A percentile compares a stretch with the other conserved stretches of the same genome.
These are phyloP conservation scores for Venturia pyrina DNA, from an alignment of 2,329 filamentous ascomycete species.

Conservation along the genomic window DNA sequence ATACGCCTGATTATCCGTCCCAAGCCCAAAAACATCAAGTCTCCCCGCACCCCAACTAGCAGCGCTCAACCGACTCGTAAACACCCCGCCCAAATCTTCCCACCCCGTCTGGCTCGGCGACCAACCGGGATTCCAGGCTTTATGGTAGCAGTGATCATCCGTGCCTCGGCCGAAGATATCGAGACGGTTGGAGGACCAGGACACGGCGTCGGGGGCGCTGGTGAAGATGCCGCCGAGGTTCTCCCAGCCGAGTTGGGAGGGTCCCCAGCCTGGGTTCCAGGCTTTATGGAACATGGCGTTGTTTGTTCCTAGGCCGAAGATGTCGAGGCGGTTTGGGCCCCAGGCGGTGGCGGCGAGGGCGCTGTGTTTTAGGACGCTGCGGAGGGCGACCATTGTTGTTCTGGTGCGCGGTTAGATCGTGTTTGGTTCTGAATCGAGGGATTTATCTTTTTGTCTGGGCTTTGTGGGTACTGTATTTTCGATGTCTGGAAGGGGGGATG, in stretches of 20 bases:
- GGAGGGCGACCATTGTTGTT: not conserved
- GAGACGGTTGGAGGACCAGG: not conserved
- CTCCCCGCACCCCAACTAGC: conserved; percentile 13
- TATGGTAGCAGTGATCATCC: not conserved
- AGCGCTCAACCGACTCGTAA: conserved; percentile 8
- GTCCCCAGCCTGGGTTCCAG: not conserved
- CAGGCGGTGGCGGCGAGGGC: not conserved
- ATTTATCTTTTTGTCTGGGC: too few species aligned
- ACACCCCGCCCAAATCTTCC: not conserved
- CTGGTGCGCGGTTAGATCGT: not conserved
- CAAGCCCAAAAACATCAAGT: conserved; percentile 16
- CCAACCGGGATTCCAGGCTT: not conserved
- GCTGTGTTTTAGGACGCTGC: not conserved
- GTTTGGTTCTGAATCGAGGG: not conserved
- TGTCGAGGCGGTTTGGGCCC: not conserved
- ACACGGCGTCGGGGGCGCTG: not conserved
- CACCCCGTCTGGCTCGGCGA: not conserved
- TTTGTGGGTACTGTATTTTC: too few species aligned
- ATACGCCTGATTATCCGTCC: not conserved
- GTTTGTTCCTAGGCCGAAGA: not conserved
- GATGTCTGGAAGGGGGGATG: not conserved
- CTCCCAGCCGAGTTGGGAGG: not conserved
- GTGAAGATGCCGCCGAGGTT: conserved; percentile 6
- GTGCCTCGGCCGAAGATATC: not conserved
- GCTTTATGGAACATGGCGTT: not conserved